Conservation (phyloP, 805 yeast species). For the Saccharomycodes ludwigii region DNA sequence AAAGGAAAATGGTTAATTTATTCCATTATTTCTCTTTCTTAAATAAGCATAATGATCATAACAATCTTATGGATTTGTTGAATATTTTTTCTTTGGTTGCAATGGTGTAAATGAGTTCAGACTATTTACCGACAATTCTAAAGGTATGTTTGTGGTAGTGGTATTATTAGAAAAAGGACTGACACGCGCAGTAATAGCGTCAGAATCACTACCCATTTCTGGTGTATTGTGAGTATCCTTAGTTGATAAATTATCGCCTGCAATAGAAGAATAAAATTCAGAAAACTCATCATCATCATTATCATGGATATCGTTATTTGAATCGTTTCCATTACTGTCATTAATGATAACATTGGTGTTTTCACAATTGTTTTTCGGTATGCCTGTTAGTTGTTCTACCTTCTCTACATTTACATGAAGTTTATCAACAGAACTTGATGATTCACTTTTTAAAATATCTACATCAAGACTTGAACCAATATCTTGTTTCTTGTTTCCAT, state of each 20-base stretch:
- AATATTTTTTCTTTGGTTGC: slow-evolving; percentile 15
- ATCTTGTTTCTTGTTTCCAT: too few relatives aligned
- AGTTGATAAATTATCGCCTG: background rate
- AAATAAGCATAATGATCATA: background rate
- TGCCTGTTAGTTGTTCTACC: too few relatives aligned
- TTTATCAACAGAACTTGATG: too few relatives aligned
- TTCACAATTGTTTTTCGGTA: too few relatives aligned
- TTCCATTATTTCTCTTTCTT: background rate
- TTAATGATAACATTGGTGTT: too few relatives aligned
- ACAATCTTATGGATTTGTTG: background rate
- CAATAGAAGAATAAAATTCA: slow-evolving; percentile 6
- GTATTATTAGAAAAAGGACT: too few relatives aligned
- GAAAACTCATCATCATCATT: slow-evolving; percentile 16
- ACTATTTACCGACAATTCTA: slow-evolving; percentile 3
- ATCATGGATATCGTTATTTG: background rate
- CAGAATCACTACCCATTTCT: slow-evolving; percentile 2
- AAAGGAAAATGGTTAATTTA: background rate
- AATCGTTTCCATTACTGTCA: too few relatives aligned
- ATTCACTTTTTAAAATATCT: too few relatives aligned
- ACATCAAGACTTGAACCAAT: too few relatives aligned
- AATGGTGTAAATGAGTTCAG: slow-evolving; percentile 18
- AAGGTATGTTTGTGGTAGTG: background rate
- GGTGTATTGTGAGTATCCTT: too few relatives aligned
- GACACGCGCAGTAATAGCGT: too few relatives aligned
- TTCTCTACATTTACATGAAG: too few relatives aligned